phyloP scores from a whole-genome alignment of 1,139 yeast species.

The Scheffersomyces parashehatae region DNA sequence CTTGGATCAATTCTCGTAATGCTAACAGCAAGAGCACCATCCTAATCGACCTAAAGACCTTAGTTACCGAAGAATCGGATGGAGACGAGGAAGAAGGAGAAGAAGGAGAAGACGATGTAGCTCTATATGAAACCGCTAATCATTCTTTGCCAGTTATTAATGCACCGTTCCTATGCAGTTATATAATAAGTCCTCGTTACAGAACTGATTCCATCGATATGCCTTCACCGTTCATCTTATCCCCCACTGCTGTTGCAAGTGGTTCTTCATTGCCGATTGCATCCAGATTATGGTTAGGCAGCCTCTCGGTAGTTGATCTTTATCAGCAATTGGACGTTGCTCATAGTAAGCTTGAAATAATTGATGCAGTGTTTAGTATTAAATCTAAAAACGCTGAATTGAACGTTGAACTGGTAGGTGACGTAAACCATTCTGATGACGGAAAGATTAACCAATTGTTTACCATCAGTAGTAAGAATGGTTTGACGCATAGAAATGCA shows the following conservation, averaged over 20 bases:
- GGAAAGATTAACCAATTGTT: constrained; percentile 22
- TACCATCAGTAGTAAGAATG: constrained; percentile 40
- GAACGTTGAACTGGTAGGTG: constrained; percentile 21
- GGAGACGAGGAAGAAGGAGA: constrained; percentile 7
- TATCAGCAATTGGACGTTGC: neutral
- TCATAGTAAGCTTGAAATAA: constrained; percentile 20
- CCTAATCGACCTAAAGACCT: constrained; percentile 24
- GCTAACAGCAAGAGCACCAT: constrained; percentile 12
- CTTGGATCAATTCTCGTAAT: constrained; percentile 10
- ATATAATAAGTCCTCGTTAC: constrained; percentile 40
- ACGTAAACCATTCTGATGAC: neutral
- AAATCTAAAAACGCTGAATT: constrained; percentile 35
- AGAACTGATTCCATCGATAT: constrained; percentile 29
- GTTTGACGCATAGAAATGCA: constrained; percentile 43
- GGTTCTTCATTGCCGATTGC: constrained; percentile 42
- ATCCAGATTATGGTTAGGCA: constrained; percentile 48
- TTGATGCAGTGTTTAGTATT: constrained; percentile 19
- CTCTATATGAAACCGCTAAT: constrained; percentile 25
- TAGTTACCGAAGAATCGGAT: constrained; percentile 21
- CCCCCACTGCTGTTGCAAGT: constrained; percentile 11
- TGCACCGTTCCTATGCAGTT: constrained; percentile 36
- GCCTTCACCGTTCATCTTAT: constrained; percentile 44
- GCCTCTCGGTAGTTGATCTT: constrained; percentile 16
- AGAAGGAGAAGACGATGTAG: constrained; percentile 15
- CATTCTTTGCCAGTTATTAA: constrained; percentile 31